These are phyloP conservation scores for Mycena polygramma DNA, from an alignment of 768 basidiomycete genomes.

Conservation along the genomic window DNA sequence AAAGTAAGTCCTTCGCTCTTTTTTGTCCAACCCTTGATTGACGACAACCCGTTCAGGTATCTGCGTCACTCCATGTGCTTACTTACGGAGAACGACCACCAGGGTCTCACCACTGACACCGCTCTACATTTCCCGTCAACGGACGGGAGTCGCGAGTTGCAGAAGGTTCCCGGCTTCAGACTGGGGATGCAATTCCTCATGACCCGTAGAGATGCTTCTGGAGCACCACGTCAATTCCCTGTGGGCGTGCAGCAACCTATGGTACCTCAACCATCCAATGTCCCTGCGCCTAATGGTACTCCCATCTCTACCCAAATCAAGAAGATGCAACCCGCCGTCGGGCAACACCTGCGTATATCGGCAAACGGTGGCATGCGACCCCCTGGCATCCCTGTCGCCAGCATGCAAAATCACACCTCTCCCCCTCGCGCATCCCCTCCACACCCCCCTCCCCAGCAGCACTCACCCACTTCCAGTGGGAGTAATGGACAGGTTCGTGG, in stretches of 20 bases:
- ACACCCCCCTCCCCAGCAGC: slow-evolving; percentile 51
- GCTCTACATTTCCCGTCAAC: slow-evolving; percentile 38
- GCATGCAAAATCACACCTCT: slow-evolving; percentile 44
- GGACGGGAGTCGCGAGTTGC: slow-evolving; percentile 65
- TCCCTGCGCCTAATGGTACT: slow-evolving; percentile 52
- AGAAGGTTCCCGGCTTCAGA: slow-evolving; percentile 59
- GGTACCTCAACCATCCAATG: slow-evolving; percentile 23
- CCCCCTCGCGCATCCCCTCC: slow-evolving; percentile 55
- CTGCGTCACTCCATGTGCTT: slow-evolving; percentile 71
- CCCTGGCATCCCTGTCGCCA: slow-evolving; percentile 53
- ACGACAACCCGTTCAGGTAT: slow-evolving; percentile 53
- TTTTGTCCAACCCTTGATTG: not conserved
- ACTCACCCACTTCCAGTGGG: slow-evolving; percentile 52
- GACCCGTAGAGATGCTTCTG: slow-evolving; percentile 31
- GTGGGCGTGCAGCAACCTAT: slow-evolving; percentile 21
- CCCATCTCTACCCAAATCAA: slow-evolving; percentile 74
- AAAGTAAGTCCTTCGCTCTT: slow-evolving; percentile 49
- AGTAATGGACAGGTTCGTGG: slow-evolving; percentile 52
- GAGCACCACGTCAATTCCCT: slow-evolving; percentile 24
- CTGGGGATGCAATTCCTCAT: slow-evolving; percentile 34
- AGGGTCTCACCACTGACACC: slow-evolving; percentile 32
- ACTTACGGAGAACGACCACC: slow-evolving; percentile 57
- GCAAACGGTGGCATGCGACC: slow-evolving; percentile 70
- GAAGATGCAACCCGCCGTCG: slow-evolving; percentile 67
- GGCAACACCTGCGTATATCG: slow-evolving; percentile 73